Evolutionary conservation across 129 eudicot genomes (phyloP).

Genomic region (Gnaphalium uliginosum): DNA sequence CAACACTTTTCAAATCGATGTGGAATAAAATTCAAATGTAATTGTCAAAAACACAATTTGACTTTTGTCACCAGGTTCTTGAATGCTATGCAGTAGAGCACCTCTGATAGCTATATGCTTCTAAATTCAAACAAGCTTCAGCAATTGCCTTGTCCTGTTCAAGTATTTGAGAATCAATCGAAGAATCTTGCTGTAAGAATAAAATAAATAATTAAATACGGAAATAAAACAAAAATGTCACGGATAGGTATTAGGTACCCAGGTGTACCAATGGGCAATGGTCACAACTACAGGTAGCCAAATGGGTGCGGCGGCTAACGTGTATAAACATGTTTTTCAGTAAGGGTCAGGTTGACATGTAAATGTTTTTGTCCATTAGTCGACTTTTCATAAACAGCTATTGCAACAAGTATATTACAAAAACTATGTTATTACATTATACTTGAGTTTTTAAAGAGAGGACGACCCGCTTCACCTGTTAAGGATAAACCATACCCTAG

Average conservation of each 20-base stretch:
- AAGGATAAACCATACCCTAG: background rate
- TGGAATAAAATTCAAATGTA: background rate
- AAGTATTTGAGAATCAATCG: constrained; percentile 34
- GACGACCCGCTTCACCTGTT: too few relatives aligned
- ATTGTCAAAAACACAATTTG: background rate
- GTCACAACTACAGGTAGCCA: background rate
- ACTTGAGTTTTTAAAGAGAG: too few relatives aligned
- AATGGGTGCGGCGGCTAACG: background rate
- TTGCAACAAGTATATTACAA: background rate
- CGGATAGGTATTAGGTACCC: background rate
- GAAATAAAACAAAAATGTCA: background rate
- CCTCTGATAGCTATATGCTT: constrained; percentile 35
- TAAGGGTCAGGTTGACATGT: background rate
- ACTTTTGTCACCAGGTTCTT: constrained; percentile 19
- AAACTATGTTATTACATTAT: background rate
- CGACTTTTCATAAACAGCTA: too few relatives aligned
- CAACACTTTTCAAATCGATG: background rate
- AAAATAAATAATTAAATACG: background rate
- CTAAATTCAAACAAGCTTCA: constrained; percentile 41
- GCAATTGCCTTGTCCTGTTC: constrained; percentile 58
- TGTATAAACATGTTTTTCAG: background rate
- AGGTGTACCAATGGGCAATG: background rate
- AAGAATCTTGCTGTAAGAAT: constrained; percentile 30
- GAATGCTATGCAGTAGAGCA: constrained; percentile 21
- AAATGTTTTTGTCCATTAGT: too few relatives aligned